phyloP scores from a whole-genome alignment of 169 alveolate species.

The Cyclospora cayetanensis region DNA sequence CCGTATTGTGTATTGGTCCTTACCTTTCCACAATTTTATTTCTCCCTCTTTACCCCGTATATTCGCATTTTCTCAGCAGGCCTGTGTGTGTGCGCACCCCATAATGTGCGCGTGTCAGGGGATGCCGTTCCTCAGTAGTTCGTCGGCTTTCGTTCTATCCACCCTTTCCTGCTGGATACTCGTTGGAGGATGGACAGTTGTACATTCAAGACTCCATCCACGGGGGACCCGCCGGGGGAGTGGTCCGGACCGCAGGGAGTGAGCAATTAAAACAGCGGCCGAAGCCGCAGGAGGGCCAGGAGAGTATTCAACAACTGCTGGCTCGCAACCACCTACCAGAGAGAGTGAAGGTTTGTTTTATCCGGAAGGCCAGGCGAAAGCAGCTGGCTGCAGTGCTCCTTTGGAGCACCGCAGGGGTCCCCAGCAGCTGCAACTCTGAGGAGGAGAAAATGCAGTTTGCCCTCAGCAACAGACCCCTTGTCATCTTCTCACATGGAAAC shows the following conservation, averaged over 20 bases:
- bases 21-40: neutral
- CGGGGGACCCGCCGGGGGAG: neutral
- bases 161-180: constrained; percentile 79
- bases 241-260: neutral
- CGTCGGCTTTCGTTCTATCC: constrained; percentile 81
- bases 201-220: constrained; percentile 54
- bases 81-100: neutral
- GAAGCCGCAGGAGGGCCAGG: constrained; percentile 23
- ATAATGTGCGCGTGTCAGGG: neutral
- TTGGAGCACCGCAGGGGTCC: neutral
- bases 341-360: neutral
- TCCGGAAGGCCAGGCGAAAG: constrained; percentile 22
- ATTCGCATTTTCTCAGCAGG: neutral
- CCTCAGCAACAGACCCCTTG: constrained; percentile 70
- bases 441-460: neutral
- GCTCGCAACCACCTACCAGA: constrained; percentile 22
- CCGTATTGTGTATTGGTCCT: neutral
- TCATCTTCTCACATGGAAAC: constrained; percentile 91
- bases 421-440: constrained; percentile 30
- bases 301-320: constrained; percentile 59
- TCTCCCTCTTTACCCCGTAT: neutral
- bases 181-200: constrained; percentile 71
- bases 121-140: constrained; percentile 72
- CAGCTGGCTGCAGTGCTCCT: constrained; percentile 38
- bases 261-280: neutral